phyloP scores from a whole-genome alignment of 2,329 filamentous ascomycete genomes.

The Neonectria punicea region DNA sequence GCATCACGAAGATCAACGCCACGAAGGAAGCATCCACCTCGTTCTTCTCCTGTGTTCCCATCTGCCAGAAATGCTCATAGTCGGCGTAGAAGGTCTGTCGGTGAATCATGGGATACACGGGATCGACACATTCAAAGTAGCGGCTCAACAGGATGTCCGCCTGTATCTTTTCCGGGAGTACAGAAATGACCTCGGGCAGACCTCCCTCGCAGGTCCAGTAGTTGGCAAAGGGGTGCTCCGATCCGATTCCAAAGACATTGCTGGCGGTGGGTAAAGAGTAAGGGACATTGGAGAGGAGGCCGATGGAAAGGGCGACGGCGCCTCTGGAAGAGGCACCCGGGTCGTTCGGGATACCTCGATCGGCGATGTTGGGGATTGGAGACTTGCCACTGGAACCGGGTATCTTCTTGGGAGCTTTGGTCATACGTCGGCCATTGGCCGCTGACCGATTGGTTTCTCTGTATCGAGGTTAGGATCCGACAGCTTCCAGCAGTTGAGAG shows the following conservation, averaged over 20 bases:
- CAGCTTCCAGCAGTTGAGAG: not conserved
- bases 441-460: slow-evolving; percentile 69
- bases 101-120: slow-evolving; percentile 84
- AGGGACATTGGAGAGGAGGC: slow-evolving; percentile 77
- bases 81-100: slow-evolving; percentile 80
- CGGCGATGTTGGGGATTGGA: slow-evolving; percentile 65
- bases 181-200: slow-evolving; percentile 77
- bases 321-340: slow-evolving; percentile 58
- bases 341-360: slow-evolving; percentile 60
- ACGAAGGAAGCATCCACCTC: slow-evolving; percentile 74
- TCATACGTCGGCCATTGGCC: slow-evolving; percentile 65
- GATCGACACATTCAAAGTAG: slow-evolving; percentile 79
- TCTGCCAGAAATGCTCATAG: slow-evolving; percentile 81
- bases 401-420: slow-evolving; percentile 67
- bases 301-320: slow-evolving; percentile 66
- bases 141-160: slow-evolving; percentile 74
- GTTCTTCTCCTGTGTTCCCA: slow-evolving; percentile 66
- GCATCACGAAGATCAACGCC: slow-evolving; percentile 79
- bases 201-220: slow-evolving; percentile 87
- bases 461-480: slow-evolving; percentile 27
- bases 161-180: slow-evolving; percentile 79
- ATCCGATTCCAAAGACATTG: slow-evolving; percentile 83
- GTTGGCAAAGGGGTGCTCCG: slow-evolving; percentile 83
- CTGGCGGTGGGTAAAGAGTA: slow-evolving; percentile 77
- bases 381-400: slow-evolving; percentile 51